Evolutionary conservation across 1,284 basidiomycete species (phyloP).

Genomic region (Leccinum pallidistipes): DNA sequence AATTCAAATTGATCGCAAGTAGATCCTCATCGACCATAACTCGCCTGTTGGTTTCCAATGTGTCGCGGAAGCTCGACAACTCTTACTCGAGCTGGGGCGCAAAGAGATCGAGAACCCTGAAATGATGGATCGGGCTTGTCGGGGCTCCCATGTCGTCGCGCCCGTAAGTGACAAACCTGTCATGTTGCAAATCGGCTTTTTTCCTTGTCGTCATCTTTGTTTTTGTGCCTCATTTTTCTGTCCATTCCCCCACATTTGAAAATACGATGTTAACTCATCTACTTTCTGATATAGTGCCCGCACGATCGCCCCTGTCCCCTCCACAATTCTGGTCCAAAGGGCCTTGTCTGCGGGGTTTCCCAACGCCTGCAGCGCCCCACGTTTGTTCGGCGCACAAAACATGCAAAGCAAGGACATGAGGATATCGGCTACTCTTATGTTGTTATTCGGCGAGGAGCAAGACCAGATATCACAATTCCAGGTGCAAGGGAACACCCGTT

Average conservation of each 20-base stretch:
- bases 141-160: conserved; percentile 79
- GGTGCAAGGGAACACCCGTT: conserved; percentile 33
- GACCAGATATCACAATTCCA: conserved; percentile 47
- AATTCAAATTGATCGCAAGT: conserved; percentile 10
- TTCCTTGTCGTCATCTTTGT: background rate
- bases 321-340: conserved; percentile 46
- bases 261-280: conserved; percentile 2
- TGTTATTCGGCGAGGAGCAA: conserved; percentile 77
- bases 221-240: conserved; percentile 10
- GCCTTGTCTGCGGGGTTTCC: conserved; percentile 77
- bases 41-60: conserved; percentile 77
- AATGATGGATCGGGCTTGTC: conserved; percentile 36
- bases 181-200: conserved; percentile 9
- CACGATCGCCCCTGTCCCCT: conserved; percentile 89
- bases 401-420: conserved; percentile 81
- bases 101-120: conserved; percentile 54
- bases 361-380: conserved; percentile 86
- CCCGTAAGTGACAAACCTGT: conserved; percentile 53
- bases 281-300: conserved; percentile 64
- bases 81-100: conserved; percentile 69
- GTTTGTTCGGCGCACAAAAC: conserved; percentile 87
- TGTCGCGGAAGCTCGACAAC: conserved; percentile 82
- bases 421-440: conserved; percentile 91
- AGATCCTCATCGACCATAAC: conserved; percentile 89
- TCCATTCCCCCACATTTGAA: conserved; percentile 20